Base-by-base conservation (phyloP, 257 asterid species). In the Pogostemon cablin region DNA sequence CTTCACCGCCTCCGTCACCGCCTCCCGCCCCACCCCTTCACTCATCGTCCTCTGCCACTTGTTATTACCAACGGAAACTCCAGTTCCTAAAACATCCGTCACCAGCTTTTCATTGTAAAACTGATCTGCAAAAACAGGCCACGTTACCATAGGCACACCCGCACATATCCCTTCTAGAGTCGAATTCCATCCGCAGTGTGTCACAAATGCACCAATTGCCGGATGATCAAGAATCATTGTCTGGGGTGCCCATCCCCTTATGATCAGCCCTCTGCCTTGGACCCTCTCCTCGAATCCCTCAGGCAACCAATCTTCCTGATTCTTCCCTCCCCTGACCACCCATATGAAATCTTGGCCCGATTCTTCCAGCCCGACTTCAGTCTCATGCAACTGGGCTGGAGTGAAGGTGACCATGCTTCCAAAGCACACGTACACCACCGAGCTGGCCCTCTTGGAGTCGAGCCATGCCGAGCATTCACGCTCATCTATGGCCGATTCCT, bases 111-210 rank as follows among this genome's bases (percentile, higher is more conserved):
- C 88, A n/a, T 80, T 83, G 34, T 2, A 75, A 49, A 83, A 83
- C 64, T 83, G 89, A 67, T 81, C 86, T 2, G 81, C 84, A 2
- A 68, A 79, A 2, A 72, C 4, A 4, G 89, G 89, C 89, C 89
- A 84, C 20, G 85, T 79, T 40, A 81, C 80, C 86, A 84, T 79
- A 0, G 86, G 86, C 67, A 84, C 62, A 0, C 89, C 86, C 0
- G 81, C 77, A 40, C 80, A 79, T 2, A 75, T 44, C 0, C 81
- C 79, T 39, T 84, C 89, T 0, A 79, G 68, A 1, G 65, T 72
- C 42, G 86, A 81, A 39, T 82, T 82, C 86, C 89, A 82, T 10
- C 89, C 89, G 6, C 89, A 81, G 42, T 84, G 89, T 0, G 85
- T 84, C 57, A 81, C 71, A 7, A 84, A 84, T 0, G 72, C 82